Conservation (phyloP, 495 filamentous ascomycete genomes). For the Penicillium simplicissimum region DNA sequence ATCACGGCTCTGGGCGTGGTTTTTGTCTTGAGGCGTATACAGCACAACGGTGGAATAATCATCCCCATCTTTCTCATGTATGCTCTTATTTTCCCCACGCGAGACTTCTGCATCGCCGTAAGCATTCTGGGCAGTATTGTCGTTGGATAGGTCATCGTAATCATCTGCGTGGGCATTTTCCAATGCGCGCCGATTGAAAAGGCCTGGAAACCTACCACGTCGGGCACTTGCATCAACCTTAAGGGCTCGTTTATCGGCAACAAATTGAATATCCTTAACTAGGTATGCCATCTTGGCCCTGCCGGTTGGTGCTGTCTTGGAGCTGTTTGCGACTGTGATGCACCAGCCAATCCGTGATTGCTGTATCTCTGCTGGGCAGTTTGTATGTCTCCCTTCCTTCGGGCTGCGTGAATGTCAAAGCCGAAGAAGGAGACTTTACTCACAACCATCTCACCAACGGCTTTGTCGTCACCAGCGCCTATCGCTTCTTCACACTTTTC, state of each 20-base stretch:
- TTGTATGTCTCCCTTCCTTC: constrained; percentile 13
- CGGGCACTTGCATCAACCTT: constrained; percentile 46
- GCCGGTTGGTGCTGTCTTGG: constrained; percentile 44
- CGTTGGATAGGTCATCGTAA: constrained; percentile 40
- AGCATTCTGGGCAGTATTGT: too few species aligned
- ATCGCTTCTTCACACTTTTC: constrained; percentile 14
- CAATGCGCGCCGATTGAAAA: constrained; percentile 47
- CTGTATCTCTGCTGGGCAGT: constrained; percentile 17
- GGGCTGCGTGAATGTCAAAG: not conserved
- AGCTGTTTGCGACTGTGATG: constrained; percentile 26
- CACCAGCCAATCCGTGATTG: constrained; percentile 19
- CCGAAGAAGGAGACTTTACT: not conserved
- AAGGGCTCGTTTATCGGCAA: constrained; percentile 46
- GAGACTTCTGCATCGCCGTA: constrained; percentile 37
- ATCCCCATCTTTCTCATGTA: constrained; percentile 47
- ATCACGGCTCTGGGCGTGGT: too few species aligned
- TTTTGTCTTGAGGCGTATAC: too few species aligned
- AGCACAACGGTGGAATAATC: constrained; percentile 22
- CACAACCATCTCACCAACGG: constrained; percentile 1
- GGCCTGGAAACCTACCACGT: constrained; percentile 38
- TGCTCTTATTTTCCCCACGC: constrained; percentile 43
- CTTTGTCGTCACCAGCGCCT: constrained; percentile 16
- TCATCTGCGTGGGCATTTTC: constrained; percentile 45
- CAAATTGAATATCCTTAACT: too few species aligned
- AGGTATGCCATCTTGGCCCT: too few species aligned